Base-by-base conservation (phyloP, 257 asterid species). In the Salvia hispanica region DNA sequence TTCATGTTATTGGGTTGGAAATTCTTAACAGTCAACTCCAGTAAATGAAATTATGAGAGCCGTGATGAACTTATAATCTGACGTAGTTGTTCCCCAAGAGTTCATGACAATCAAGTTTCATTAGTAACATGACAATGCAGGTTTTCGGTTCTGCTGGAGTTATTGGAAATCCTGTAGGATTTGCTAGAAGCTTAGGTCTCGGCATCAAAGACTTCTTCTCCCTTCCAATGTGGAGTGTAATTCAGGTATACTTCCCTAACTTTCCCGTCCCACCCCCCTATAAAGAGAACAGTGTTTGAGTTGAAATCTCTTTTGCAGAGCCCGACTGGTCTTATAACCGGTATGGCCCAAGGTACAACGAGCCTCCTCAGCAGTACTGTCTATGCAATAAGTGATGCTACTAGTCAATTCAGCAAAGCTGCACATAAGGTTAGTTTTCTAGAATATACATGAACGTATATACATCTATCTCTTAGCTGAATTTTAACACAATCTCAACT, bases 111-210 rank as follows among this genome's bases (percentile, higher is more conserved):
- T 36, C 67, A 63, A 33, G 66, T 60, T 69, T 78, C 65, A 75
- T 15, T 54, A 25, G 62, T 57, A 50, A 47, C 67, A 33, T 50
- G 2, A 61, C 63, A 69, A 37, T 73, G 74, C 86, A 93, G 99
- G 88, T 93, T 65, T 87, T 93, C 80, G 97, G 99, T 72, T 93
- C 99, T 64, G 99, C 99, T 56, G 99, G 97, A 60, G 95, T 93
- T 50, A 85, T 93, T 40, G 99, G 97, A 65, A 93, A 93, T 77
- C 99, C 99, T 33, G 82, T 93, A 81, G 99, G 96, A 64, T 93
- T 93, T 77, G 96, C 88, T 4, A 84, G 99, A 83, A 90, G 92
- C 80, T 79, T 93, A 76, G 88, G 97, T 69, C 92, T 86, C 52
- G 99, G 99, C 67, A 84, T 93, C 79, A 88, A 84, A 84, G 97